Conservation (phyloP, 495 filamentous ascomycete species). For the Penicillium coffeae region DNA sequence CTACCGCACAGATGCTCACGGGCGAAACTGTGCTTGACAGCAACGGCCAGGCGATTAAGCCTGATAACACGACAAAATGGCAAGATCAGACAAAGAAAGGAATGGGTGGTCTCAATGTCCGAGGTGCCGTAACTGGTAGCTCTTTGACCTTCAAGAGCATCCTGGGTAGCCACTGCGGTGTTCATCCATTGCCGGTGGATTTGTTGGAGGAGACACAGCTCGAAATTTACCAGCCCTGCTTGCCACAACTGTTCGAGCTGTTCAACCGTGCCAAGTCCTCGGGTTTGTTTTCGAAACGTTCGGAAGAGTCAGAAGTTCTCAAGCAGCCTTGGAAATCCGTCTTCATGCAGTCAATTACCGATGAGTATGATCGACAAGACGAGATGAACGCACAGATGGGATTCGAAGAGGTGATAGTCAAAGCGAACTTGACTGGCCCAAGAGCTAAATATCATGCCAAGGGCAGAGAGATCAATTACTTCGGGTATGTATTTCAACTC, state of each 20-base stretch:
- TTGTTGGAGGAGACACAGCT: slow-evolving; percentile 38
- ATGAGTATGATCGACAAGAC: slow-evolving; percentile 41
- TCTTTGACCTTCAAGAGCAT: slow-evolving; percentile 47
- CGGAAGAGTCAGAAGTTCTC: slow-evolving; percentile 11
- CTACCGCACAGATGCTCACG: slow-evolving; percentile 39
- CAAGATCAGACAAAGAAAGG: slow-evolving; percentile 14
- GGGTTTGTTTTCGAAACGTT: not conserved
- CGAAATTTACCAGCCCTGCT: slow-evolving; percentile 45
- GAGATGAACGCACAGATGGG: slow-evolving; percentile 37
- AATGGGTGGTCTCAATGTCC: slow-evolving; percentile 44
- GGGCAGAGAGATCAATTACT: slow-evolving; percentile 41
- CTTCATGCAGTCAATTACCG: slow-evolving; percentile 46
- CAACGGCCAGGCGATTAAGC: slow-evolving; percentile 20
- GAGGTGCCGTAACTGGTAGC: slow-evolving; percentile 38
- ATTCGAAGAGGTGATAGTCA: slow-evolving; percentile 33
- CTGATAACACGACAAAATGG: slow-evolving; percentile 21
- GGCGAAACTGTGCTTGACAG: slow-evolving; percentile 39
- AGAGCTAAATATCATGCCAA: slow-evolving; percentile 28
- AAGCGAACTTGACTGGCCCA: slow-evolving; percentile 24
- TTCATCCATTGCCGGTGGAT: slow-evolving; percentile 42
- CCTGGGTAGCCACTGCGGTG: slow-evolving; percentile 43
- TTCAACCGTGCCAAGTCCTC: slow-evolving; percentile 33
- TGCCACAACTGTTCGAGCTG: slow-evolving; percentile 41
- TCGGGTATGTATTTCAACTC: slow-evolving; percentile 28
- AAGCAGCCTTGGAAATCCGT: slow-evolving; percentile 38